Evolutionary conservation across 169 alveolate genomes (phyloP).

Genomic region (Eimeria tenella): DNA sequence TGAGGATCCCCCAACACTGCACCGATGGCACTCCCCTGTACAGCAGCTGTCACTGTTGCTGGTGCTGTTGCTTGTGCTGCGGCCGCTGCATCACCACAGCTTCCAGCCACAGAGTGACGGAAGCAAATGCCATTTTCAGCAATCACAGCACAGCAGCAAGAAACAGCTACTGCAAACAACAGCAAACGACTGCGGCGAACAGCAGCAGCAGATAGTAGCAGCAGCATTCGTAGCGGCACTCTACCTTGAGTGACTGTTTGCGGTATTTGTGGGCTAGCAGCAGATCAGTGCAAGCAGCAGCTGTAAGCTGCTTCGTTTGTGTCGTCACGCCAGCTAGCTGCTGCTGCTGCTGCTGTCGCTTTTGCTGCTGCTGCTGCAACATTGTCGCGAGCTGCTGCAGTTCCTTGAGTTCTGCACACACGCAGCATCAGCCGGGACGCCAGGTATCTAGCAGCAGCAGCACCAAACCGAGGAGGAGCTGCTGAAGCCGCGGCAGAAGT

Average conservation of each 20-base stretch:
- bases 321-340: slow-evolving; percentile 30
- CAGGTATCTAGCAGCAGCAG: background rate
- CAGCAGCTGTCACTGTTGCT: background rate
- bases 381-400: slow-evolving; percentile 30
- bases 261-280: slow-evolving; percentile 63
- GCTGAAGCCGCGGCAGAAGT: background rate
- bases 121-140: background rate
- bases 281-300: slow-evolving; percentile 63
- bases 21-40: background rate
- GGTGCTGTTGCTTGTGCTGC: slow-evolving; percentile 1
- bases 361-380: slow-evolving; percentile 54
- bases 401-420: slow-evolving; percentile 29
- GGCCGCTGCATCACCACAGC: background rate
- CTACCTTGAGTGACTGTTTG: slow-evolving; percentile 5
- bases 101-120: background rate
- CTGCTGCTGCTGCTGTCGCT: slow-evolving; percentile 45
- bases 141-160: background rate
- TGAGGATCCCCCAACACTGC: background rate
- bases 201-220: background rate
- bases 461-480: background rate
- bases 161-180: background rate
- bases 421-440: background rate
- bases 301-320: slow-evolving; percentile 43
- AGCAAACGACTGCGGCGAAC: background rate
- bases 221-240: slow-evolving; percentile 9